Conservation (phyloP, 352 stramenopile genomes). For the Phytophthora vignae region DNA sequence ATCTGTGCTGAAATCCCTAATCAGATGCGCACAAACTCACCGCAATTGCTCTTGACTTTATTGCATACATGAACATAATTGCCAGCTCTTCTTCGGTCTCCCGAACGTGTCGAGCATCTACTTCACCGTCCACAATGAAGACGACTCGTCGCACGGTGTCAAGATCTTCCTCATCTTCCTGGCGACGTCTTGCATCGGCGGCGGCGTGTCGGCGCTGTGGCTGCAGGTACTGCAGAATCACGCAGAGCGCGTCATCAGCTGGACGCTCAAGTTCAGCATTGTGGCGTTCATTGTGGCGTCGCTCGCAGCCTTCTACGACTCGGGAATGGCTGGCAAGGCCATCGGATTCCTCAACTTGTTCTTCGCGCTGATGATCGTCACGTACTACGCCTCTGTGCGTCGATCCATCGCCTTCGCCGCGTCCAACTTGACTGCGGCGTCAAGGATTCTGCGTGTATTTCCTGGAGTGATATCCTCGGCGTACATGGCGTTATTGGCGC, state of each 20-base stretch:
- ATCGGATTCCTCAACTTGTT: slow-evolving; percentile 88
- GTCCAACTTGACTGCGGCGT: slow-evolving; percentile 76
- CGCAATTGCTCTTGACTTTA: background rate
- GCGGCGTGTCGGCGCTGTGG: slow-evolving; percentile 75
- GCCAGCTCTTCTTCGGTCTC: slow-evolving; percentile 73
- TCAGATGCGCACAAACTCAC: slow-evolving; percentile 26
- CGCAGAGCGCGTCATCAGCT: slow-evolving; percentile 70
- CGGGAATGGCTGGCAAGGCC: slow-evolving; percentile 73
- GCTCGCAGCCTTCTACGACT: slow-evolving; percentile 72
- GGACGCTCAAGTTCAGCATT: slow-evolving; percentile 75
- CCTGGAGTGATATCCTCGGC: slow-evolving; percentile 72
- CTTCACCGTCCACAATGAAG: slow-evolving; percentile 78
- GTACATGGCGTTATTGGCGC: slow-evolving; percentile 68
- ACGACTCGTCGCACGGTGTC: slow-evolving; percentile 70
- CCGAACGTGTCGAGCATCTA: slow-evolving; percentile 81
- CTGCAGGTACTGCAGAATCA: slow-evolving; percentile 81
- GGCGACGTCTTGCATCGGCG: slow-evolving; percentile 70
- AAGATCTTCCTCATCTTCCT: slow-evolving; percentile 80
- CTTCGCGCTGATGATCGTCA: slow-evolving; percentile 61
- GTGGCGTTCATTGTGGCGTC: slow-evolving; percentile 58
- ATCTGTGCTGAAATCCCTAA: slow-evolving; percentile 1
- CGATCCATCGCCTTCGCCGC: slow-evolving; percentile 82
- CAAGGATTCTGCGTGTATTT: slow-evolving; percentile 79
- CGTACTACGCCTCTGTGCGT: slow-evolving; percentile 76
- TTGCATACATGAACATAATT: slow-evolving; percentile 2